Percentiles rank a stretch among this genome's conserved stretches.
Evolutionary conservation across 768 basidiomycete genomes (phyloP).

Genomic region (Mycena galericulata): DNA sequence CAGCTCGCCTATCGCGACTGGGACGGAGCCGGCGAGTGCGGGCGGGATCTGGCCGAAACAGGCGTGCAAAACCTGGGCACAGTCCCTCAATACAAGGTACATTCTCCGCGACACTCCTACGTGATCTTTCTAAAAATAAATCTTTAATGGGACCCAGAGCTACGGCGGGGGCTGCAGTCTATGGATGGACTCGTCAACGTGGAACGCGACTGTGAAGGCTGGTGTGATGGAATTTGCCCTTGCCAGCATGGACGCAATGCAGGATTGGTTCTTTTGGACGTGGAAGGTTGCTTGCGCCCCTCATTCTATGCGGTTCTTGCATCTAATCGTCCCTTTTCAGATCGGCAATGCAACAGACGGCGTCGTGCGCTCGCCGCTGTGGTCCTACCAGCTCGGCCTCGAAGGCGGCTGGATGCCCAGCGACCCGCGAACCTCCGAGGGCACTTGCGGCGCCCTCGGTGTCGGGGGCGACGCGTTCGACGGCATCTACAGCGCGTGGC

Average conservation of each 20-base stretch:
- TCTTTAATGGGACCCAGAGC: conserved; percentile 41
- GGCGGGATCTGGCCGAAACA: conserved; percentile 48
- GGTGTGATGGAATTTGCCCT: conserved; percentile 56
- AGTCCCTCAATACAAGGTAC: conserved; percentile 60
- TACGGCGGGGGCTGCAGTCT: conserved; percentile 52
- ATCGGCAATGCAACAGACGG: too few relatives aligned
- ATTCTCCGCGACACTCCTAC: conserved; percentile 67
- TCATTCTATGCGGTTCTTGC: conserved; percentile 80
- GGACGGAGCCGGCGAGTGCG: conserved; percentile 33
- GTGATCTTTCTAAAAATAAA: conserved; percentile 62
- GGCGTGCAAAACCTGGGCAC: conserved; percentile 63
- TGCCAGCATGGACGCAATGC: conserved; percentile 55
- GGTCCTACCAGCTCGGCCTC: conserved; percentile 63
- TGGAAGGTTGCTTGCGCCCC: conserved; percentile 76
- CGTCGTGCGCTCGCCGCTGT: too few relatives aligned
- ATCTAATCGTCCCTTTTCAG: conserved; percentile 36
- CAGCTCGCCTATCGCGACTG: conserved; percentile 40
- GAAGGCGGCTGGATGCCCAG: conserved; percentile 49
- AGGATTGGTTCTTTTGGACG: conserved; percentile 81
- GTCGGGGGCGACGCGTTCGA: conserved; percentile 34
- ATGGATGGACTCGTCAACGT: conserved; percentile 62
- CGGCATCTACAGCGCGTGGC: too few relatives aligned
- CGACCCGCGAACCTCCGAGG: conserved; percentile 61
- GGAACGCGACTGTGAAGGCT: conserved; percentile 54
- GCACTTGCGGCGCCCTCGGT: conserved; percentile 62